Percentiles rank a stretch among this genome's conserved stretches.
Conservation (phyloP, 345 rosid genomes). For the Gynandropsis gynandra region DNA sequence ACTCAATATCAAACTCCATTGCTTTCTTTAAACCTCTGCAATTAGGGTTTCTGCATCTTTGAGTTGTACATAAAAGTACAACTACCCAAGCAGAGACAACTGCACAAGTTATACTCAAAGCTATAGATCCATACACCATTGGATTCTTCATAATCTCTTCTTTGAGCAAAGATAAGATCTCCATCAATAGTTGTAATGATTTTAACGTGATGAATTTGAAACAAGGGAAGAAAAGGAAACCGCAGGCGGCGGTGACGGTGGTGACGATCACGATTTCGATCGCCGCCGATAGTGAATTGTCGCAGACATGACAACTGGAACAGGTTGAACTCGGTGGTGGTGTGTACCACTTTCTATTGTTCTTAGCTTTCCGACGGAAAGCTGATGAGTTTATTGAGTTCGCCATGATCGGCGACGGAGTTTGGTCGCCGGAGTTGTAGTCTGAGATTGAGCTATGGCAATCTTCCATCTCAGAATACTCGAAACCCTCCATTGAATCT, state of each 20-base stretch:
- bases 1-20: conserved; percentile 80
- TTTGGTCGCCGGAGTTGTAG: conserved; percentile 65
- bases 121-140: conserved; percentile 58
- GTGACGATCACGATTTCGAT: conserved; percentile 63
- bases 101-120: conserved; percentile 50
- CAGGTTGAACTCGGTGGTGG: conserved; percentile 30
- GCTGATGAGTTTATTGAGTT: conserved; percentile 45
- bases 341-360: conserved; percentile 29
- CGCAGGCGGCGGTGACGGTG: conserved; percentile 66
- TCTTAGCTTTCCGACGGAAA: conserved; percentile 34
- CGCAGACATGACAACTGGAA: conserved; percentile 39
- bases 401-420: conserved; percentile 41
- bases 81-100: conserved; percentile 54
- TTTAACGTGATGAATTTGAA: conserved; percentile 33
- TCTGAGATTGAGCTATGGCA: conserved; percentile 66
- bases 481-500: conserved; percentile 6
- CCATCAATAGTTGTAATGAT: conserved; percentile 35
- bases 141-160: conserved; percentile 63
- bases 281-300: conserved; percentile 63
- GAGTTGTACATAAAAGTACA: conserved; percentile 46
- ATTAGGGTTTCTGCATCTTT: conserved; percentile 73
- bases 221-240: conserved; percentile 69
- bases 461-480: conserved; percentile 66
- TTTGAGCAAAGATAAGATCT: conserved; percentile 37
- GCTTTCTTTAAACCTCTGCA: conserved; percentile 76